phyloP scores from a whole-genome alignment of 176 grass and related monocot species.

The Triticum turgidum region DNA sequence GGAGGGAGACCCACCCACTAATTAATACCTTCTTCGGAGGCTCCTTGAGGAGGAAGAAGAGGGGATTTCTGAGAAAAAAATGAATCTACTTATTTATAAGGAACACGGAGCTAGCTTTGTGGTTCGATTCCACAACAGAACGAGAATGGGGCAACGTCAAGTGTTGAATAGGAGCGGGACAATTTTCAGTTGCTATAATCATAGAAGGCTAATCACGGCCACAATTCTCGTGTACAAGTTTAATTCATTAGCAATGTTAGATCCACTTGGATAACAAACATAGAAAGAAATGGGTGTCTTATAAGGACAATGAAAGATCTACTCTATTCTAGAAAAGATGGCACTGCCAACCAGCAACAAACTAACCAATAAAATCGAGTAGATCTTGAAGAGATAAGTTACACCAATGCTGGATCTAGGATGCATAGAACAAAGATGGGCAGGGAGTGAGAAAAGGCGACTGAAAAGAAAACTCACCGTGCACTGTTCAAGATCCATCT shows the following conservation, averaged over 20 bases:
- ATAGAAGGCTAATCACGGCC: too few relatives aligned
- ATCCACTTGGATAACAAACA: too few relatives aligned
- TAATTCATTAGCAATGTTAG: too few relatives aligned
- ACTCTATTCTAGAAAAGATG: background rate
- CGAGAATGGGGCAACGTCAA: too few relatives aligned
- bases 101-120: too few relatives aligned
- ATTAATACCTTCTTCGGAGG: background rate
- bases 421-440: background rate
- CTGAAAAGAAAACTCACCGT: background rate
- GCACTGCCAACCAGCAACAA: background rate
- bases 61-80: too few relatives aligned
- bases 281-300: background rate
- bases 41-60: background rate
- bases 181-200: too few relatives aligned
- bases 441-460: background rate
- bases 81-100: too few relatives aligned
- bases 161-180: too few relatives aligned
- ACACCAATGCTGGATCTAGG: background rate
- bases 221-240: too few relatives aligned
- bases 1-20: background rate
- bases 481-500: background rate
- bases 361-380: background rate
- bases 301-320: background rate
- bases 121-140: too few relatives aligned
- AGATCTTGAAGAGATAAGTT: background rate